phyloP scores from a whole-genome alignment of 2,329 filamentous ascomycete species.

The Ophiostoma himal-ulmi region DNA sequence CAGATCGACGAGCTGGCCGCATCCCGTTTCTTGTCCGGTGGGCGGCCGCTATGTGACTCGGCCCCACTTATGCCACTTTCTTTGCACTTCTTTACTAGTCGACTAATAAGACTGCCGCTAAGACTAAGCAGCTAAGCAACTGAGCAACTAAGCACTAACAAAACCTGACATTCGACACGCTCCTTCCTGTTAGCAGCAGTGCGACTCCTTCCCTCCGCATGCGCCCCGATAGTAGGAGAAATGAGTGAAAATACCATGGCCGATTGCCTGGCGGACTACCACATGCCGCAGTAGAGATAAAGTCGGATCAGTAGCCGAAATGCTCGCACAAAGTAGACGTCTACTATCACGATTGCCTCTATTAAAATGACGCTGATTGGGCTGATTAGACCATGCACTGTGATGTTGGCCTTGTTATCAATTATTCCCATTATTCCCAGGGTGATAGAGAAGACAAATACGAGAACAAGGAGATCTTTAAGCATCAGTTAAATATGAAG shows the following conservation, averaged over 20 bases:
- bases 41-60: slow-evolving; percentile 13
- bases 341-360: neutral
- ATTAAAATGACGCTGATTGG: neutral
- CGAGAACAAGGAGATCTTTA: neutral
- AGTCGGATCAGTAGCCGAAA: neutral
- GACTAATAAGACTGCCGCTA: neutral
- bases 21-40: slow-evolving; percentile 20
- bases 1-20: slow-evolving; percentile 18
- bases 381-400: neutral
- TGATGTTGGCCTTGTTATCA: neutral
- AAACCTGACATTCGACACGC: neutral
- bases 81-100: neutral
- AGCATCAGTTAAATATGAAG: neutral
- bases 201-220: neutral
- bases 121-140: neutral
- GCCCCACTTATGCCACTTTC: neutral
- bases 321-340: neutral
- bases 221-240: slow-evolving; percentile 6
- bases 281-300: neutral
- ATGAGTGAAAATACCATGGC: neutral
- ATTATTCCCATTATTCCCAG: slow-evolving; percentile 1
- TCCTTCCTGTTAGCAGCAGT: neutral
- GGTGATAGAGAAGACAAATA: neutral
- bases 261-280: neutral
- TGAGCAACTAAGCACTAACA: neutral